Evolutionary conservation across 2,329 filamentous ascomycete genomes (phyloP).

Genomic region (Myrmaecium sp.): DNA sequence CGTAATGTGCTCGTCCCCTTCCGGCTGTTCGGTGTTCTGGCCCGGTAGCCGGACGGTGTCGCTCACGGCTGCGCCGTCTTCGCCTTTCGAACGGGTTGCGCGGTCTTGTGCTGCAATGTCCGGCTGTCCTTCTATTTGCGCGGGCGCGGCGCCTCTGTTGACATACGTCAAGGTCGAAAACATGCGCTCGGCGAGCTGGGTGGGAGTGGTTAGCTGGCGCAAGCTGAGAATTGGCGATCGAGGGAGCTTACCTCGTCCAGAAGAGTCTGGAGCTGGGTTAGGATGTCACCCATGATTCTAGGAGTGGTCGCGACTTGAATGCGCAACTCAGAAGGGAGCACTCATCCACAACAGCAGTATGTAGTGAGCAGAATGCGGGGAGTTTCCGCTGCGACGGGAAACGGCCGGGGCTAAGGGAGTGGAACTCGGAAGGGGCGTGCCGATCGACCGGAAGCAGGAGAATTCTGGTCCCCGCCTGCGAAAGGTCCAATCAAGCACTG

Average conservation of each 20-base stretch:
- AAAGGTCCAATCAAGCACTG: too few relatives aligned
- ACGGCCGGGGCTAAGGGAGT: too few relatives aligned
- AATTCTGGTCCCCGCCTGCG: too few relatives aligned
- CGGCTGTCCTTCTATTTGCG: slow-evolving; percentile 26
- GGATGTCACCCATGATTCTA: slow-evolving; percentile 49
- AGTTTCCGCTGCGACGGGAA: too few relatives aligned
- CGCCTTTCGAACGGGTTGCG: too few relatives aligned
- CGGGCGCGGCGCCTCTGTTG: slow-evolving; percentile 23
- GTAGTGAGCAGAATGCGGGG: too few relatives aligned
- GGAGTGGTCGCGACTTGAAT: slow-evolving; percentile 1
- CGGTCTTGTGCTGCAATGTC: too few relatives aligned
- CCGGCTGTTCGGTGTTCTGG: slow-evolving; percentile 1
- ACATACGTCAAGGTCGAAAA: slow-evolving; percentile 28
- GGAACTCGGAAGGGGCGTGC: too few relatives aligned
- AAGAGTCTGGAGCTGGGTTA: slow-evolving; percentile 74
- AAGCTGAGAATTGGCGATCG: slow-evolving; percentile 1
- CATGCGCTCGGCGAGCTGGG: slow-evolving; percentile 31
- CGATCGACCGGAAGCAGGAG: too few relatives aligned
- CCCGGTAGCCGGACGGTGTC: slow-evolving; percentile 1
- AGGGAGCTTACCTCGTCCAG: slow-evolving; percentile 50
- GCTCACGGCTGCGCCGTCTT: too few relatives aligned
- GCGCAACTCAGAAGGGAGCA: too few relatives aligned
- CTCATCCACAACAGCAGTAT: too few relatives aligned
- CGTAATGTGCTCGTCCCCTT: slow-evolving; percentile 4
- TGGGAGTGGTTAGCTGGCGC: not conserved